Conservation (phyloP, 257 asterid species). For the Coffea eugenioides region DNA sequence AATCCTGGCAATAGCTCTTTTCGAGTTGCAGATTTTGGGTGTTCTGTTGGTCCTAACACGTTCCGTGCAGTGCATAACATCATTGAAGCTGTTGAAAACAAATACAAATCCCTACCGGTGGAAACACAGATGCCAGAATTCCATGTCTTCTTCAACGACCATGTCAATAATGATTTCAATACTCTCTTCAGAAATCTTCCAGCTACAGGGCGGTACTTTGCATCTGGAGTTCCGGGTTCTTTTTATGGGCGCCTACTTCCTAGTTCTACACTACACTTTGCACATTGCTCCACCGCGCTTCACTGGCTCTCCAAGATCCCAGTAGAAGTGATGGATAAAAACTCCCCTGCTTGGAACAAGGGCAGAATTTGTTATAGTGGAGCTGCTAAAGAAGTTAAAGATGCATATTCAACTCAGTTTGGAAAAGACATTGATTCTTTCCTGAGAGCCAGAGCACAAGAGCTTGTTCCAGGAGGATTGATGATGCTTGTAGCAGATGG, state of each 20-base stretch:
- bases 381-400: conserved; percentile 24
- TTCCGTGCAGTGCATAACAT: conserved; percentile 37
- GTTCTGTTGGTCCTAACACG: conserved; percentile 50
- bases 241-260: conserved; percentile 38
- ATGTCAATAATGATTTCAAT: conserved; percentile 43
- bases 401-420: conserved; percentile 26
- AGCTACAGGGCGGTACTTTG: conserved; percentile 21
- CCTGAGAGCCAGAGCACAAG: conserved; percentile 33
- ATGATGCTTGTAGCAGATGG: conserved; percentile 31
- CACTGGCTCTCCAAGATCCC: conserved; percentile 49
- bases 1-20: conserved; percentile 11
- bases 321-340: conserved; percentile 5
- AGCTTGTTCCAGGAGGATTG: conserved; percentile 37
- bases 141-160: conserved; percentile 39
- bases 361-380: conserved; percentile 39
- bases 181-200: conserved; percentile 29
- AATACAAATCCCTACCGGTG: neutral
- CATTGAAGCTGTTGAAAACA: conserved; percentile 22
- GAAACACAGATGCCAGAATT: conserved; percentile 19
- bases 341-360: conserved; percentile 31
- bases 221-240: conserved; percentile 40
- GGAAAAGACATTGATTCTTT: conserved; percentile 33
- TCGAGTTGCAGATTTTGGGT: conserved; percentile 44
- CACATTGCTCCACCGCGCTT: conserved; percentile 31
- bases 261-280: conserved; percentile 26